Evolutionary conservation across 441 rosid species (phyloP), one percentile per base, ranked within the genome.

Genomic region (Corymbia calophylla): DNA sequence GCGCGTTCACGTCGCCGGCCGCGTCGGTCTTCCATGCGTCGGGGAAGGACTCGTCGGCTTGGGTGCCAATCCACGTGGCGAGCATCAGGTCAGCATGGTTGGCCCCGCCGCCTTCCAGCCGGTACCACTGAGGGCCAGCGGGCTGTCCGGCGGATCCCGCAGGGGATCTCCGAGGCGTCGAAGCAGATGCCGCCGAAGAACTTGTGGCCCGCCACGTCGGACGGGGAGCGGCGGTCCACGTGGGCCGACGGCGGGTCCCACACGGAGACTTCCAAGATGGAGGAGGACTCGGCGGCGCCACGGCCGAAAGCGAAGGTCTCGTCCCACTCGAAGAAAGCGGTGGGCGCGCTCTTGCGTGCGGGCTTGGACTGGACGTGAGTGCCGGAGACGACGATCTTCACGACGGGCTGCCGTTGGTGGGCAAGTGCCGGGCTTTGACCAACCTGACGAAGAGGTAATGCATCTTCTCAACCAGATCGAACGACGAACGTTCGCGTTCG

Each of bases 121-220:
- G 89, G 91, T 94, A 95, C 97, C 97, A 95, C 86, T 95, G 97
- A 96, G 95, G 6, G 97, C 97, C 77, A 95, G 86, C 2, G 97
- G 96, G 87, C 97, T 95, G 89, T 95, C 97, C 15, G 97, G 97
- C 48, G 97, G 97, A 70, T 95, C 96, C 82, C 97, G 92, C 80
- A 94, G 88, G 2, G 97, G 87, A 95, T 94, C 88, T 95, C 97
- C 8, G 94, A 88, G 0, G 91, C 93, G 85, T 95, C 96, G 81
- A 95, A 95, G 91, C 96, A 95, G 29, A 95, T 93, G 48, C 96
- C 96, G 3, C 97, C 96, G 58, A 95, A 91, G 92, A 94, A 95
- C 35, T 88, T 82, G 47, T 77, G 77, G 16, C 90, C 91, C n/a
- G 85, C 93, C 51, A 87, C 90, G 87, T 92, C 95, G 15, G 90